Evolutionary conservation across 2,329 filamentous ascomycete genomes (phyloP), one percentile per base, ranked within the genome.

Genomic region (Fusarium keratoplasticum): DNA sequence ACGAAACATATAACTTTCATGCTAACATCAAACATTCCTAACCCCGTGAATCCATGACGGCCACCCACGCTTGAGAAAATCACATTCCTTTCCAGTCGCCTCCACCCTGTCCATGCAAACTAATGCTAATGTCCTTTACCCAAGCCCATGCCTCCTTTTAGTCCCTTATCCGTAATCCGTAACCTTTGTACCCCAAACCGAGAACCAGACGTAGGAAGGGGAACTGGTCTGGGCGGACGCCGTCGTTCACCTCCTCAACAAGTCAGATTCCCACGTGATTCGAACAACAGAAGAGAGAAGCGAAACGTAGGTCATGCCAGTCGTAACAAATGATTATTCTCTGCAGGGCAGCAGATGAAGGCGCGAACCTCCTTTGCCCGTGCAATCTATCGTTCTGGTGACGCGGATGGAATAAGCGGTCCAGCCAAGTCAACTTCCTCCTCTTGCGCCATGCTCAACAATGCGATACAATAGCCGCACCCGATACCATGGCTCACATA

Each of bases 311-410:
- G 70, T 66, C 76, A 78, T 78, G 70, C 76, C 76, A 77, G 71
- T 77, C 76, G 72, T 75, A 81, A 76, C 77, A 79, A 76, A 73
- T 70, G 68, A 80, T 79, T 76, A 80, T 76, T 78, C 75, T 77
- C 75, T 78, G 74, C 70, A 74, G 76, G 76, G 75, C 76, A 79
- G 64, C 74, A 74, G 70, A 78, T 76, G 73, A 73, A 80, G 80
- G 80, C 72, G 81, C 77, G 81, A 83, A 82, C 82, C 82, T 78
- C 77, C 72, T 77, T 79, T 78, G 76, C 80, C 81, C 80, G 74
- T 82, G 79, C 79, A 82, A 81, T 83, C 81, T 82, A 82, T 81
- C 73, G 78, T 73, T 76, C 75, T 76, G 76, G 78, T 77, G 74
- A 76, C 73, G 71, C 67, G 61, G 70, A 61, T 77, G 74, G 71